Conservation (phyloP, 768 basidiomycete genomes). For the Suillus brevipes region DNA sequence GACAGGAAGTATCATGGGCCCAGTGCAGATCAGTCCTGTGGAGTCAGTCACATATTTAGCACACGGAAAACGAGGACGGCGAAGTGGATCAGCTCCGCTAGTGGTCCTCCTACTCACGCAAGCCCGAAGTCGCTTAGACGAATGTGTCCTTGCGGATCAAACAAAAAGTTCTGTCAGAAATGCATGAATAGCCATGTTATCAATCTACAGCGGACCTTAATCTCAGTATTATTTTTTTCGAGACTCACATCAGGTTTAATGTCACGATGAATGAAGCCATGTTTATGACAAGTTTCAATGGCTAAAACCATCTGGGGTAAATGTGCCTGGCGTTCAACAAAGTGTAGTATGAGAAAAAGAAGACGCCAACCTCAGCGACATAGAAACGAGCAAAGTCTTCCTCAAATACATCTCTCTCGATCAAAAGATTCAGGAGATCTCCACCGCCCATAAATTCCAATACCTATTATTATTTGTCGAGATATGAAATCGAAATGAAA, state of each 20-base stretch:
- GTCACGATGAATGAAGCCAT: constrained; percentile 97
- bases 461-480: constrained; percentile 50
- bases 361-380: constrained; percentile 74
- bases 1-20: constrained; percentile 95
- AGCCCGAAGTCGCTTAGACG: constrained; percentile 94
- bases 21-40: constrained; percentile 88
- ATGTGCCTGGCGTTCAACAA: constrained; percentile 23
- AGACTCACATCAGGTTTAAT: constrained; percentile 87
- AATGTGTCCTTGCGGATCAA: constrained; percentile 92
- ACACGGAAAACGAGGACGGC: constrained; percentile 8
- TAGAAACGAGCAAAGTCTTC: constrained; percentile 94
- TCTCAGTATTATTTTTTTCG: constrained; percentile 24
- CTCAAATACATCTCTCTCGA: constrained; percentile 87
- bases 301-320: constrained; percentile 84
- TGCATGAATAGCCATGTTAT: constrained; percentile 25
- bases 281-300: constrained; percentile 89
- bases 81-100: constrained; percentile 23
- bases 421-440: constrained; percentile 93
- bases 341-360: constrained; percentile 20
- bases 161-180: constrained; percentile 82
- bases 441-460: constrained; percentile 96
- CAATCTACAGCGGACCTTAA: constrained; percentile 27
- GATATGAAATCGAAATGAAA: constrained; percentile 60
- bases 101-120: constrained; percentile 62
- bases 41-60: constrained; percentile 23